Percentiles rank a stretch among this genome's conserved stretches.
Evolutionary conservation across 306 rosid genomes (phyloP).

Genomic region (Hippophae gyantsensis): DNA sequence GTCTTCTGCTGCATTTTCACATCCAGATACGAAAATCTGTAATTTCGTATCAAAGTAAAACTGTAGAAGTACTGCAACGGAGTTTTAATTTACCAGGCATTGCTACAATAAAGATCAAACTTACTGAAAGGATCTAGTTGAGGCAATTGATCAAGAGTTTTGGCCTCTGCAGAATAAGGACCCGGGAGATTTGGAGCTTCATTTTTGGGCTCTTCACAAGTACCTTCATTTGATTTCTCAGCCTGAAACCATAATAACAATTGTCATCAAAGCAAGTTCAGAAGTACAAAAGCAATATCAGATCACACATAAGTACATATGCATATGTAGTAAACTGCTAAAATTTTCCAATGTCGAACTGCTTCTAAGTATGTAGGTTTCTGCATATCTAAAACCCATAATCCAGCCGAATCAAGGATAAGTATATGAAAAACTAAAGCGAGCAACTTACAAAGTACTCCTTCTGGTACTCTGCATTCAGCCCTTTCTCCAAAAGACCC

Average conservation of each 20-base stretch:
- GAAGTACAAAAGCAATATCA: constrained; percentile 20
- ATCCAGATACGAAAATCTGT: no score
- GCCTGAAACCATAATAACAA: constrained; percentile 41
- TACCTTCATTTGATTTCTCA: constrained; percentile 46
- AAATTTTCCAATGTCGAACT: no score
- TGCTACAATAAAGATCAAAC: constrained; percentile 17
- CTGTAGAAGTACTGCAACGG: neutral
- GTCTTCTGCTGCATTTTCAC: no score
- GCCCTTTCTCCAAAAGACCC: constrained; percentile 93
- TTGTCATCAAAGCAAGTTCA: constrained; percentile 14
- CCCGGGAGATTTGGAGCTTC: constrained; percentile 40
- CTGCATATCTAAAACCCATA: neutral
- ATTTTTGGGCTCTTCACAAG: constrained; percentile 42
- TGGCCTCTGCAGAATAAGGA: constrained; percentile 37
- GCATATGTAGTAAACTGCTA: no score
- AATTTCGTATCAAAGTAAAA: no score
- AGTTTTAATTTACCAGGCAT: neutral
- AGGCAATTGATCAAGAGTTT: constrained; percentile 58
- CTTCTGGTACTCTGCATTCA: constrained; percentile 75
- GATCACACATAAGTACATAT: neutral
- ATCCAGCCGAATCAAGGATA: neutral
- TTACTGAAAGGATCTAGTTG: constrained; percentile 54
- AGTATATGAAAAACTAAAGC: constrained; percentile 1
- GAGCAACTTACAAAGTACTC: constrained; percentile 69
- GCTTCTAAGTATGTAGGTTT: neutral